Evolutionary conservation across 306 rosid genomes (phyloP).

Genomic region (Styphnolobium japonicum): DNA sequence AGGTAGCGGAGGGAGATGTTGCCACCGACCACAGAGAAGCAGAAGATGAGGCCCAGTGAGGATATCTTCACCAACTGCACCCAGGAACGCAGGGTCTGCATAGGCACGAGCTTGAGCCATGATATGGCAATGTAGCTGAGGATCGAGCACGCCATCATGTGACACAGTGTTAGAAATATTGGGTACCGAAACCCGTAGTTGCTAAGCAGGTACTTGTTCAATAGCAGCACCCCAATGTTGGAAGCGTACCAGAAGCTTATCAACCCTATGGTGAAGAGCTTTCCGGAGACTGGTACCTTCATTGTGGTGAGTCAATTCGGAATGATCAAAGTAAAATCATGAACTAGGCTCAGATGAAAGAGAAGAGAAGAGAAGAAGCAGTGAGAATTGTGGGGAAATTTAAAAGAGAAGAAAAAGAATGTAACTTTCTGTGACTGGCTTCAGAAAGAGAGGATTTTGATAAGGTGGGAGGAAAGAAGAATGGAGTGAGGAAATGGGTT

Average conservation of each 20-base stretch:
- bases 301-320: neutral
- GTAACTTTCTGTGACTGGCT: neutral
- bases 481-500: neutral
- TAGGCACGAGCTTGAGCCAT: neutral
- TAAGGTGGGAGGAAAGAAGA: neutral
- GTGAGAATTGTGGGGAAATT: neutral
- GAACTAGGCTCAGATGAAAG: neutral
- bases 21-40: conserved; percentile 16
- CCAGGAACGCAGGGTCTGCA: conserved; percentile 5
- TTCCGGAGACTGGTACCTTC: neutral
- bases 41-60: conserved; percentile 5
- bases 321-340: neutral
- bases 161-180: conserved; percentile 13
- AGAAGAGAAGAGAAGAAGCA: neutral
- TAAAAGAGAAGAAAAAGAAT: neutral
- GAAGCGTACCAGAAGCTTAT: neutral
- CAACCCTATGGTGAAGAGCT: neutral
- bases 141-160: conserved; percentile 22
- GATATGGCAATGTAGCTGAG: conserved; percentile 17
- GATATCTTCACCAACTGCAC: conserved; percentile 13
- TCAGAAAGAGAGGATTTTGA: neutral
- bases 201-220: conserved; percentile 19
- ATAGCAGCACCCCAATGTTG: conserved; percentile 18
- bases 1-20: conserved; percentile 18
- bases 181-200: conserved; percentile 21